phyloP scores from a whole-genome alignment of 768 basidiomycete genomes.

The Phylloporus sp. region DNA sequence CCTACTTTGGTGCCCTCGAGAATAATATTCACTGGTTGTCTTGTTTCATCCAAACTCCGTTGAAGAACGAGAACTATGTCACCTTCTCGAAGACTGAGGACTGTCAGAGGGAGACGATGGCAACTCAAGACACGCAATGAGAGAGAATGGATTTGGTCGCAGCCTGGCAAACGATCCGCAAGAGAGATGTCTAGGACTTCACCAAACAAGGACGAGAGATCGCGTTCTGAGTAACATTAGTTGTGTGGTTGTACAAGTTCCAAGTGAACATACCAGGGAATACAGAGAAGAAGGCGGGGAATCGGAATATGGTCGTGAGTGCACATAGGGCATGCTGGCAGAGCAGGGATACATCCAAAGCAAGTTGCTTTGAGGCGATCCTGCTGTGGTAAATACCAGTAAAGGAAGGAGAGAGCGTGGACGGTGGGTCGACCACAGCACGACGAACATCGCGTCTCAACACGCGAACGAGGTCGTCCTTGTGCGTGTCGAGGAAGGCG shows the following conservation, averaged over 20 bases:
- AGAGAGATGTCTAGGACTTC: slow-evolving; percentile 43
- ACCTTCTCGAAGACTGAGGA: slow-evolving; percentile 32
- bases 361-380: slow-evolving; percentile 38
- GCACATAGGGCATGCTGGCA: slow-evolving; percentile 53
- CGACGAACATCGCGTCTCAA: slow-evolving; percentile 52
- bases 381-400: too few relatives aligned
- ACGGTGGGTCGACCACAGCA: slow-evolving; percentile 34
- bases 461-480: slow-evolving; percentile 35
- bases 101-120: slow-evolving; percentile 43
- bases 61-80: slow-evolving; percentile 36
- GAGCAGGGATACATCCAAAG: slow-evolving; percentile 41
- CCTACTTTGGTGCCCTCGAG: slow-evolving; percentile 31
- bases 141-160: slow-evolving; percentile 39
- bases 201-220: slow-evolving; percentile 42
- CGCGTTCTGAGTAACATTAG: slow-evolving; percentile 32
- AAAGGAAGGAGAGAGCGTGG: too few relatives aligned
- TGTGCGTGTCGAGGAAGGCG: slow-evolving; percentile 31
- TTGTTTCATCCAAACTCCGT: slow-evolving; percentile 32
- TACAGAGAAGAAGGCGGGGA: slow-evolving; percentile 39
- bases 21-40: slow-evolving; percentile 10
- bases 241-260: background rate
- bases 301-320: slow-evolving; percentile 48
- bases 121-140: slow-evolving; percentile 48
- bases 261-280: slow-evolving; percentile 46
- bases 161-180: slow-evolving; percentile 32